Base-by-base conservation (phyloP, 176 grass and related monocot species). In the Carex scoparia region DNA sequence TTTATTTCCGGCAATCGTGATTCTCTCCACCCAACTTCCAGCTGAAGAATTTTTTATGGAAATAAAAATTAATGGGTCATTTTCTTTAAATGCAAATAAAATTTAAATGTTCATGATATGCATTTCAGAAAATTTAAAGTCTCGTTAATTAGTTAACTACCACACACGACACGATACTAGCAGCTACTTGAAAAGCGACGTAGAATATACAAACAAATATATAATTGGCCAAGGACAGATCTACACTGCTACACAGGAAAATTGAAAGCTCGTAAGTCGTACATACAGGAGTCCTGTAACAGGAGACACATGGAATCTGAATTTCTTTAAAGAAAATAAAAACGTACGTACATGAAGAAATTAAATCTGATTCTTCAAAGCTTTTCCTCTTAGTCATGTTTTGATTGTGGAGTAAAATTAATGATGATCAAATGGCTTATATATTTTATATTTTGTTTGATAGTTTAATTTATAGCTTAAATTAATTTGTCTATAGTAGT, bases 141-240 rank as follows among this genome's bases (percentile, higher is more conserved):
- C 1, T 59, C 55, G 14, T 4, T 58, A 16, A 59, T 15, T 59
- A 15, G 14, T 4, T 58, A 16, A 59, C 56, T 59, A 14, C 56
- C 56, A 60, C 58, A 60, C 58, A 60, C 5, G 4, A 60, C 58
- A 60, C 5, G 4, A 60, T n/a, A 60, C 1, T 15, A 65, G 28
- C 9, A 65, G 63, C 9, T 67, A 31, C 9, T 53, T 74, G 46
- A 75, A 75, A 27, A 75, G 44, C 70, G n/a, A 53, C 3, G 46
- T 49, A 48, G 70, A 75, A 27, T 53, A 74, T 67, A 67, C 65
- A 69, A 69, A 67, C 31, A 69, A 69, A 18, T 70, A 42, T 23
- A 23, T 23, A 23, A 6, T 5, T 42, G 35, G 14, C 15, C 12
- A 49, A 48, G 70, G 42, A 74, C 70, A 75, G 70, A 75, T 75